Evolutionary conservation across 1,139 yeast species (phyloP), one percentile per base, ranked within the genome.

Genomic region (Arxiozyma heterogenica): DNA sequence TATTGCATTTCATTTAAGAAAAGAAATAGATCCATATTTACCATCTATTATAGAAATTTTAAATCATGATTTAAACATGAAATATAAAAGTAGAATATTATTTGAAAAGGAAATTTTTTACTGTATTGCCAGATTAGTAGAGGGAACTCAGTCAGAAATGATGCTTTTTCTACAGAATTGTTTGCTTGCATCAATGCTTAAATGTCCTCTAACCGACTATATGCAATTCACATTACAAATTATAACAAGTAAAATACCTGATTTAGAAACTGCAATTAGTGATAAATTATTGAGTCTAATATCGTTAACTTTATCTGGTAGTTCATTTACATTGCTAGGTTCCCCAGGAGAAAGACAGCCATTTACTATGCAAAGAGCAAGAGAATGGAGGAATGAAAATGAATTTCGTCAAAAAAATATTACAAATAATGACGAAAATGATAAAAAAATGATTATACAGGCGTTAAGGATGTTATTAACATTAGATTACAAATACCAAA

Each of bases 91-190:
- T 43, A 76, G 86, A 59, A 84, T 82, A 63, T 93, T 85, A 51
- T 84, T 87, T 47, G 96, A 89, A 60, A 86, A 89, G 0, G 91
- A 96, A 0, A 83, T 93, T 23, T 93, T 91, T 63, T 90, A 87
- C 60, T 91, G 98, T 67, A 79, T 93, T 53, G 89, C 94, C 0
- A 86, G 88, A 71, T 73, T 93, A 51, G 91, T 97, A 0, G 78
- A 79, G 27, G 94, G 98, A 0, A 90, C 91, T 8, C 97, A 97
- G 0, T 94, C 96, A 18, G 95, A 95, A 1, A 75, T 93, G 55
- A 86, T 96, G 0, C 89, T 90, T 64, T 93, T 88, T 66, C 74
- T 93, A 58, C 93, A 89, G 59, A 77, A 85, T 58, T 95, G 89
- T 61, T 80, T 91, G 30, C 73, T 93, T 55, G 94, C 86, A 60